A percentile compares a stretch with the other conserved stretches of the same genome.
These are phyloP conservation scores for Chaetomiaceae sp. DNA, from an alignment of 2,329 filamentous ascomycete species.

Conservation along the genomic window DNA sequence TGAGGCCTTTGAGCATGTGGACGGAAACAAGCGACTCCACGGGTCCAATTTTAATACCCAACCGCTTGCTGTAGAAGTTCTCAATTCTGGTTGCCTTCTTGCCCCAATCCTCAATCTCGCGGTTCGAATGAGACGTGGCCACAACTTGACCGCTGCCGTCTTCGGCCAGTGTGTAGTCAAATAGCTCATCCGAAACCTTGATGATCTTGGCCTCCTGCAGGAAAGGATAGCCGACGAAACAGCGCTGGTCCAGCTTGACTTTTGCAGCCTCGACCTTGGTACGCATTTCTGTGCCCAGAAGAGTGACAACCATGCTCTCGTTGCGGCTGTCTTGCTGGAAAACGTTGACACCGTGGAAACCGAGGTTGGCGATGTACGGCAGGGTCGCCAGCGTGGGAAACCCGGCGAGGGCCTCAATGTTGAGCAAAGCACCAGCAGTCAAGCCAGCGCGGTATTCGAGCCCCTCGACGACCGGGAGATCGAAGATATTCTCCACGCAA, in stretches of 20 bases:
- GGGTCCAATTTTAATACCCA: conserved; percentile 78
- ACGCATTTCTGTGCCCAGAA: conserved; percentile 66
- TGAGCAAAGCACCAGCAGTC: conserved; percentile 76
- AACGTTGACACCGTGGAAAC: conserved; percentile 85
- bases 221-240: conserved; percentile 92
- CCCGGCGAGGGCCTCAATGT: conserved; percentile 76
- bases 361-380: conserved; percentile 73
- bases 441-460: conserved; percentile 79
- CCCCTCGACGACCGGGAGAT: conserved; percentile 86
- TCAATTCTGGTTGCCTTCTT: conserved; percentile 82
- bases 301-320: conserved; percentile 88
- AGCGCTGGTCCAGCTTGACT: conserved; percentile 72
- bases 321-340: conserved; percentile 96
- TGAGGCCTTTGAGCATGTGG: conserved; percentile 85
- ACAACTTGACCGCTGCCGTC: conserved; percentile 57
- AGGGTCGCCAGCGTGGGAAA: conserved; percentile 88
- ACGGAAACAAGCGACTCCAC: conserved; percentile 89
- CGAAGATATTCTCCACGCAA: conserved; percentile 94
- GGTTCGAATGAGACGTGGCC: conserved; percentile 63
- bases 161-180: conserved; percentile 71
- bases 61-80: conserved; percentile 78
- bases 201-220: conserved; percentile 88
- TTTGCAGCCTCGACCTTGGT: conserved; percentile 68
- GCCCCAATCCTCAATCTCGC: conserved; percentile 75
- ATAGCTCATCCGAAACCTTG: conserved; percentile 86